phyloP scores from a whole-genome alignment of 306 rosid species.

The Pyrus communis region DNA sequence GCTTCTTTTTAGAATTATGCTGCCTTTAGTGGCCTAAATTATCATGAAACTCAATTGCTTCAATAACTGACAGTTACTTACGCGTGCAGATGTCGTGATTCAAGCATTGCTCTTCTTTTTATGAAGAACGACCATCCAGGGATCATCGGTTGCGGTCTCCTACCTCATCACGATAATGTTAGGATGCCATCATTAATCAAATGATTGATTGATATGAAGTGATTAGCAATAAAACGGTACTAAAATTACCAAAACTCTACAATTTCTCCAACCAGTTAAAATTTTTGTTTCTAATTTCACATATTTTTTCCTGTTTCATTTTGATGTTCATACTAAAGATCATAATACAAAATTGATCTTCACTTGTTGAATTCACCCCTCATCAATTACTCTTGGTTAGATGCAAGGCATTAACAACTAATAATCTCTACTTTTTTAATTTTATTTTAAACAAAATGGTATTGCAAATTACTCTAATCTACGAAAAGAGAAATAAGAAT shows the following conservation, averaged over 20 bases:
- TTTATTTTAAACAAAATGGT: neutral
- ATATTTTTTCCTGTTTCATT: neutral
- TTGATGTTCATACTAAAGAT: neutral
- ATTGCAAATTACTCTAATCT: neutral
- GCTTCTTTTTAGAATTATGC: neutral
- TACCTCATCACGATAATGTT: neutral
- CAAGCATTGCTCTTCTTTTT: neutral
- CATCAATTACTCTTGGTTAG: neutral
- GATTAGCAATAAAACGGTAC: neutral
- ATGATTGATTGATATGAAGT: neutral
- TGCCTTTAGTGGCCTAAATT: neutral
- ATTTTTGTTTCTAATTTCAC: neutral
- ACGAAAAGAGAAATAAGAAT: no score
- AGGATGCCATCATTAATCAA: neutral
- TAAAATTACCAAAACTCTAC: no score
- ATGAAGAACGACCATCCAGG: neutral
- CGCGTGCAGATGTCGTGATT: neutral
- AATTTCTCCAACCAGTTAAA: neutral
- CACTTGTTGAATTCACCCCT: neutral
- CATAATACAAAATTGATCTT: neutral
- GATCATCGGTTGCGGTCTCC: constrained; percentile 1
- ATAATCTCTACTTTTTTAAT: neutral
- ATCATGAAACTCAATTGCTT: neutral
- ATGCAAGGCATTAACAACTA: neutral
- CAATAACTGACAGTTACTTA: neutral